phyloP scores from a whole-genome alignment of 306 rosid genomes.

The Trifolium repens region DNA sequence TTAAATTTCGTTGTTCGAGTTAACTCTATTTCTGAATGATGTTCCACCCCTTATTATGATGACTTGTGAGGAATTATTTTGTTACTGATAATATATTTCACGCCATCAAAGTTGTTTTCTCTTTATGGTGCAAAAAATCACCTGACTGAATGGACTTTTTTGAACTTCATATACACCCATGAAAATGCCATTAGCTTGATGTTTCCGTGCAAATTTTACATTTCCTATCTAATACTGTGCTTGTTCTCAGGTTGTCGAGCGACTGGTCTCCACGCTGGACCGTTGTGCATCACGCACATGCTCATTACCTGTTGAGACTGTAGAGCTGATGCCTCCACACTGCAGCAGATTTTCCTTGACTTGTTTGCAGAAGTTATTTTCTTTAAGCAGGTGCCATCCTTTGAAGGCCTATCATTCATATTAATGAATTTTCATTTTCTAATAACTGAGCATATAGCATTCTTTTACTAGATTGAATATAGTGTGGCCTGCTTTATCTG shows the following conservation, averaged over 20 bases:
- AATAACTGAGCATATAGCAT: conserved; percentile 17
- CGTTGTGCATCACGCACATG: conserved; percentile 95
- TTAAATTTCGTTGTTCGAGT: not conserved
- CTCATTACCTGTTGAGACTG: conserved; percentile 92
- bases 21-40: not conserved
- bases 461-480: conserved; percentile 27
- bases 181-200: conserved; percentile 17
- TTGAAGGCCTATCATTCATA: conserved; percentile 23
- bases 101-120: conserved; percentile 4
- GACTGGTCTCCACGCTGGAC: conserved; percentile 84
- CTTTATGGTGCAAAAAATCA: conserved; percentile 11
- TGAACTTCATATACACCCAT: conserved; percentile 13
- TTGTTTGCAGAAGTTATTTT: conserved; percentile 89
- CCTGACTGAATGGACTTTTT: not conserved
- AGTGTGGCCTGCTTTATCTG: conserved; percentile 7
- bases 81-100: conserved; percentile 23
- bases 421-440: conserved; percentile 32
- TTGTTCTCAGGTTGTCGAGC: conserved; percentile 70
- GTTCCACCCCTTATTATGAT: not conserved
- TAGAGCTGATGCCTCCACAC: conserved; percentile 92
- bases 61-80: conserved; percentile 17
- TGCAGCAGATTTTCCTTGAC: conserved; percentile 91
- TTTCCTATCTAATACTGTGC: conserved; percentile 29
- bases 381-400: conserved; percentile 80
- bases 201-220: conserved; percentile 16